A percentile compares a stretch with the other conserved stretches of the same genome.
phyloP scores from a whole-genome alignment of 2,329 filamentous ascomycete species.

The Monascus ruber region DNA sequence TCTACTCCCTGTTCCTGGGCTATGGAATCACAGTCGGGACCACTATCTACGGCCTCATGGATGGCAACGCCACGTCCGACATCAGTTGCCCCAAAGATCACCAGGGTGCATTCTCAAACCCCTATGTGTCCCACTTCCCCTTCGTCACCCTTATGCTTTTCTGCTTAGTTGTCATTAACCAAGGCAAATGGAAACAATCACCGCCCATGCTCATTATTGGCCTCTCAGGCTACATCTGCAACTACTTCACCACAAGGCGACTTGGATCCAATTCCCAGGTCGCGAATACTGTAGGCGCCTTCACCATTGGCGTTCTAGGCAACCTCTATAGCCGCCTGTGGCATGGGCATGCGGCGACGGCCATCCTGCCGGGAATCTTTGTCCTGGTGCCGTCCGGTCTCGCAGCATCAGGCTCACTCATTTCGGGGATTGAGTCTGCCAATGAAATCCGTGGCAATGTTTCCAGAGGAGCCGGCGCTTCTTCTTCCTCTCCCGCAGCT shows the following conservation, averaged over 20 bases:
- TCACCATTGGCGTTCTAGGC: constrained; percentile 63
- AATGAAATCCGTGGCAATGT: constrained; percentile 34
- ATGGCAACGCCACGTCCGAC: constrained; percentile 39
- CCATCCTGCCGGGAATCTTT: constrained; percentile 78
- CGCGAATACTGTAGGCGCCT: constrained; percentile 63
- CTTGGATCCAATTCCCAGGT: constrained; percentile 61
- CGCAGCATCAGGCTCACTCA: constrained; percentile 43
- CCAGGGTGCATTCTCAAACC: constrained; percentile 32
- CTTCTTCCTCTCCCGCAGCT: background rate
- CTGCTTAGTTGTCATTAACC: constrained; percentile 65
- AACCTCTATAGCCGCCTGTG: constrained; percentile 62
- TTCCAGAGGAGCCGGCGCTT: background rate
- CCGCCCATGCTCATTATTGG: constrained; percentile 64
- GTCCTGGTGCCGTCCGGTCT: constrained; percentile 50
- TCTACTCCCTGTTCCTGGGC: constrained; percentile 58
- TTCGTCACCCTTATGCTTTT: constrained; percentile 64
- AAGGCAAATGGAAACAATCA: constrained; percentile 64
- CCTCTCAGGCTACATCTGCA: constrained; percentile 49
- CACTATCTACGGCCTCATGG: constrained; percentile 49
- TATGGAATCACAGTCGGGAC: constrained; percentile 59
- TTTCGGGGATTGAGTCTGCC: constrained; percentile 44
- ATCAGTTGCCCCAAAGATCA: constrained; percentile 29
- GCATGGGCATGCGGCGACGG: constrained; percentile 69
- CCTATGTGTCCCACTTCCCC: constrained; percentile 45
- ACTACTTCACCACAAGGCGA: constrained; percentile 39